phyloP scores from a whole-genome alignment of 768 basidiomycete species.

The Termitomyces sp. region DNA sequence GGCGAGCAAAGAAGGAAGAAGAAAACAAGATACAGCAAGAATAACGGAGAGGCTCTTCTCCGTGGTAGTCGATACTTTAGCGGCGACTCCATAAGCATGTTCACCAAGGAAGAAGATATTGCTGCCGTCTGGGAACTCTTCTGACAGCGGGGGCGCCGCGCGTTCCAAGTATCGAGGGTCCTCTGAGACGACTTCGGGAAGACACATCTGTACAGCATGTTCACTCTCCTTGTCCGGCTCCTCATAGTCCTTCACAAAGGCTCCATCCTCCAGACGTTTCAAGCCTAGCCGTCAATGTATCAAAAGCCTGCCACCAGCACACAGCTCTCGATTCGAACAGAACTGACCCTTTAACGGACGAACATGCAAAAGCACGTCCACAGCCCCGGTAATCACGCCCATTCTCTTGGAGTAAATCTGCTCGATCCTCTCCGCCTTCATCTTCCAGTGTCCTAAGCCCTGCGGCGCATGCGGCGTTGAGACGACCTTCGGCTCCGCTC shows the following conservation, averaged over 20 bases:
- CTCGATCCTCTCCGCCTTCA: slow-evolving; percentile 79
- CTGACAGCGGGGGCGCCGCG: slow-evolving; percentile 71
- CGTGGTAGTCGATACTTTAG: slow-evolving; percentile 74
- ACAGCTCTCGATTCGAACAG: not conserved
- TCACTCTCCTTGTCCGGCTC: slow-evolving; percentile 75
- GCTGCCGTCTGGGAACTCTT: slow-evolving; percentile 87
- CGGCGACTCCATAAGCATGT: slow-evolving; percentile 93
- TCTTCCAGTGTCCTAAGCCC: slow-evolving; percentile 71
- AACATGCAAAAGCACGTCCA: slow-evolving; percentile 85
- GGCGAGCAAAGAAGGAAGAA: not conserved
- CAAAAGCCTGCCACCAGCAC: not conserved
- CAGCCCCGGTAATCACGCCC: slow-evolving; percentile 78
- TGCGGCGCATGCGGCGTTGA: slow-evolving; percentile 69
- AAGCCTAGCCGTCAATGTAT: slow-evolving; percentile 50
- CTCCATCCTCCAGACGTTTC: slow-evolving; percentile 82
- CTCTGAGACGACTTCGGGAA: slow-evolving; percentile 77
- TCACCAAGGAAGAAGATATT: slow-evolving; percentile 96
- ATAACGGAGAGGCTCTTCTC: slow-evolving; percentile 72
- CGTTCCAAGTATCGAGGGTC: slow-evolving; percentile 85
- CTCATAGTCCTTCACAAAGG: slow-evolving; percentile 95
- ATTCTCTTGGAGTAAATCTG: slow-evolving; percentile 81
- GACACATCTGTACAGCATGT: slow-evolving; percentile 82
- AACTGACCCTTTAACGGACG: slow-evolving; percentile 79
- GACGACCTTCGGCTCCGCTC: slow-evolving; percentile 49
- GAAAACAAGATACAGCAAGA: slow-evolving; percentile 60